Percentiles rank a stretch among this genome's conserved stretches.
These are phyloP conservation scores for Daldinia grandis DNA, from an alignment of 495 filamentous ascomycete species.

Conservation along the genomic window DNA sequence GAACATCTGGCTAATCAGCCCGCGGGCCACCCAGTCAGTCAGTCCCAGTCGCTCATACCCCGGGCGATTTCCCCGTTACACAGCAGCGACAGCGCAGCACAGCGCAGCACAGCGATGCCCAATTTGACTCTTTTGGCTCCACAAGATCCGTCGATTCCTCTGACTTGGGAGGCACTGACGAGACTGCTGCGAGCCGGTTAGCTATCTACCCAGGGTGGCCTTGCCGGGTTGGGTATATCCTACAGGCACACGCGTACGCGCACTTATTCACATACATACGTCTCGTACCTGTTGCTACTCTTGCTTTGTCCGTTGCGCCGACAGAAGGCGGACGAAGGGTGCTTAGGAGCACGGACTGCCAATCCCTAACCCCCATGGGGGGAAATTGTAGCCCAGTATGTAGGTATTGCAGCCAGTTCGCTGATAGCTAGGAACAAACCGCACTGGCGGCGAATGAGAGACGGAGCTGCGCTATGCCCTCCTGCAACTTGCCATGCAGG, in stretches of 20 bases:
- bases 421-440: slow-evolving; percentile 41
- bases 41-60: slow-evolving; percentile 23
- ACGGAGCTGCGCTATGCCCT: slow-evolving; percentile 14
- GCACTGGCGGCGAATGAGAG: slow-evolving; percentile 33
- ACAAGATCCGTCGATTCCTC: slow-evolving; percentile 40
- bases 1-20: slow-evolving; percentile 42
- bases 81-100: slow-evolving; percentile 29
- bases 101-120: slow-evolving; percentile 36
- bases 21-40: slow-evolving; percentile 34
- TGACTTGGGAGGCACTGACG: slow-evolving; percentile 24
- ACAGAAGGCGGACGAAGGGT: slow-evolving; percentile 15
- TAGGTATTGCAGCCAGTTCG: slow-evolving; percentile 29
- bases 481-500: slow-evolving; percentile 41
- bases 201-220: slow-evolving; percentile 13
- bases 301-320: background rate
- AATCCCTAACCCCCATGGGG: slow-evolving; percentile 20
- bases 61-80: slow-evolving; percentile 34
- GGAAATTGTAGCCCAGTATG: slow-evolving; percentile 15
- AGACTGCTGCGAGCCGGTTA: slow-evolving; percentile 26
- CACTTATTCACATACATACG: slow-evolving; percentile 13
- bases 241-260: slow-evolving; percentile 17
- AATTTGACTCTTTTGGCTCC: slow-evolving; percentile 33
- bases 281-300: slow-evolving; percentile 17
- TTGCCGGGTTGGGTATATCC: slow-evolving; percentile 22
- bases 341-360: slow-evolving; percentile 25